Conservation (phyloP, 176 grass and related monocot species). For the Aegilops bicornis region DNA sequence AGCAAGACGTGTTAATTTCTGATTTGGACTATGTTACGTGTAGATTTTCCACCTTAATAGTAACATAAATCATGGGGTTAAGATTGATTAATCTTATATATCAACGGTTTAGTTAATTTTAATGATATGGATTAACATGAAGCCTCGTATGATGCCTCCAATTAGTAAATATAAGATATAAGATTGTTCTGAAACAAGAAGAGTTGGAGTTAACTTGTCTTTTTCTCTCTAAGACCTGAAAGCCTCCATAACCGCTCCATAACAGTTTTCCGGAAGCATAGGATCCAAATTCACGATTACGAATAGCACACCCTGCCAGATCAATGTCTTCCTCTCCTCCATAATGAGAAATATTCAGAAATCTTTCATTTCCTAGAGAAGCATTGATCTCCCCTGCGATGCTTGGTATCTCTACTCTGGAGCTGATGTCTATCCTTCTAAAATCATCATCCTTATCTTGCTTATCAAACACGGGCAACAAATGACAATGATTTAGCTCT, state of each 20-base stretch:
- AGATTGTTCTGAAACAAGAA: too few species aligned
- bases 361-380: not conserved
- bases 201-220: too few species aligned
- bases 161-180: too few species aligned
- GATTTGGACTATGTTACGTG: too few species aligned
- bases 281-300: not conserved
- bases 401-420: not conserved
- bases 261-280: not conserved
- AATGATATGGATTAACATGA: too few species aligned
- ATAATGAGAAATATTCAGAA: not conserved
- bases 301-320: not conserved
- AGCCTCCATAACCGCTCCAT: not conserved
- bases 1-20: too few species aligned
- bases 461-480: not conserved
- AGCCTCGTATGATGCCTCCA: too few species aligned
- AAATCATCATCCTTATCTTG: not conserved
- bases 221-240: not conserved
- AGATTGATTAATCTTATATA: too few species aligned
- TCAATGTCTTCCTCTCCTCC: not conserved
- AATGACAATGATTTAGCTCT: not conserved
- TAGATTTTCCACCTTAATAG: too few species aligned
- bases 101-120: too few species aligned
- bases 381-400: not conserved
- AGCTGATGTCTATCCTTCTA: not conserved
- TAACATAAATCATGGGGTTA: too few species aligned